Conservation (phyloP, 2,329 filamentous ascomycete species). For the Neurospora crassa region DNA sequence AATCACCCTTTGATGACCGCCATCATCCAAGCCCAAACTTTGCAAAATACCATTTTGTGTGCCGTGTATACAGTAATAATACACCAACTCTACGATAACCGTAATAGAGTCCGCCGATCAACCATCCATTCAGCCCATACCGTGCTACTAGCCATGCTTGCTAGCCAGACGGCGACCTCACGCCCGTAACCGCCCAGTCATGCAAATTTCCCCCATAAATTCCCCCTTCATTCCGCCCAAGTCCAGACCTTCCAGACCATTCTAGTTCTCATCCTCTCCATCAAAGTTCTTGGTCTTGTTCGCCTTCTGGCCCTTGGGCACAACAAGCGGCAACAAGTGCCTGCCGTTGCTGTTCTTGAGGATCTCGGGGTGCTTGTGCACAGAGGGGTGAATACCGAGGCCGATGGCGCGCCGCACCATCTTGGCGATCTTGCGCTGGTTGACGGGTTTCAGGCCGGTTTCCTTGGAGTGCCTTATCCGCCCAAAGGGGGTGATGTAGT, state of each 20-base stretch:
- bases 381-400: conserved; percentile 82
- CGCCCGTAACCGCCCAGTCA: background rate
- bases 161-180: background rate
- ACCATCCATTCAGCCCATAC: background rate
- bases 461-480: conserved; percentile 68
- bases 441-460: conserved; percentile 76
- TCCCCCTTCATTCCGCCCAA: background rate
- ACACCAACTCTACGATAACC: background rate
- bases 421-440: conserved; percentile 89
- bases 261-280: background rate
- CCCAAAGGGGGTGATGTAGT: conserved; percentile 78
- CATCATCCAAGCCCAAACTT: background rate
- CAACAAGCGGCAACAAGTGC: conserved; percentile 8
- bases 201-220: background rate
- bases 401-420: conserved; percentile 83
- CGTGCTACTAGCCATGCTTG: background rate
- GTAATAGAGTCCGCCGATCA: background rate
- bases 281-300: background rate
- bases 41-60: background rate
- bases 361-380: conserved; percentile 81
- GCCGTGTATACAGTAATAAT: background rate
- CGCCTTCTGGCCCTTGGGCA: conserved; percentile 9
- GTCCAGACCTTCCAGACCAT: background rate
- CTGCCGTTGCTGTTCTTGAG: conserved; percentile 28
- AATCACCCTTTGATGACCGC: background rate